Evolutionary conservation across 2,329 filamentous ascomycete species (phyloP), one percentile per base, ranked within the genome.

Genomic region (Aspergillus bombycis): DNA sequence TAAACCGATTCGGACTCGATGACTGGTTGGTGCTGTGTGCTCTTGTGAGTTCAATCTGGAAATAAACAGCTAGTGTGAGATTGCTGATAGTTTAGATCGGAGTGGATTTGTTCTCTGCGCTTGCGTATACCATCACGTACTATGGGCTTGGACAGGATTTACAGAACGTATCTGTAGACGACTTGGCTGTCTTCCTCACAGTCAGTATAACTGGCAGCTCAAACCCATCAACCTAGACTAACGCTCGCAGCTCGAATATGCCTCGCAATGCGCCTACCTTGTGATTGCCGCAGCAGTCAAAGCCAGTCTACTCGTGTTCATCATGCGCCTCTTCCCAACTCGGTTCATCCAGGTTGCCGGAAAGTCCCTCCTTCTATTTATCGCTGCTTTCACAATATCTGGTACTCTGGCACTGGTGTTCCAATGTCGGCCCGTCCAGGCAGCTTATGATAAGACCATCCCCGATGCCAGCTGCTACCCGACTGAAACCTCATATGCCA

Each of bases 281-380:
- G 38, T 57, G 5, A 65, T 67, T 12, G 67, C 63, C 28, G 41
- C 56, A 2, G 21, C 62, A 4, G 67, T 67, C 36, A 68, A 68
- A 28, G 46, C 41, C 21, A 68, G 66, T 45, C 48, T 69, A 8
- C 43, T 52, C 4, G 32, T 64, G 6, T 68, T 69, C 50, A 68
- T 69, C 57, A 63, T 68, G 64, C 64, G 67, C 9, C 32, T 67
- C 12, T 69, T 69, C 26, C 66, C 67, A 9, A 63, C 59, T 8
- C 56, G 46, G 32, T 57, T 41, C 38, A 59, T 68, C 43, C 59
- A 23, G 9, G 38, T n/a, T 10, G 36, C 46, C 10, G 66, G 67
- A 10, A 32, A 28, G 16, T 53, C 43, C 14, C 62, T 67, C 6
- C 55, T 68, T n/a, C 56, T 30, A n/a, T 67, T 69, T 12, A 36